Evolutionary conservation across 139 green algal genomes (phyloP).

Genomic region (Chlorella sp.): DNA sequence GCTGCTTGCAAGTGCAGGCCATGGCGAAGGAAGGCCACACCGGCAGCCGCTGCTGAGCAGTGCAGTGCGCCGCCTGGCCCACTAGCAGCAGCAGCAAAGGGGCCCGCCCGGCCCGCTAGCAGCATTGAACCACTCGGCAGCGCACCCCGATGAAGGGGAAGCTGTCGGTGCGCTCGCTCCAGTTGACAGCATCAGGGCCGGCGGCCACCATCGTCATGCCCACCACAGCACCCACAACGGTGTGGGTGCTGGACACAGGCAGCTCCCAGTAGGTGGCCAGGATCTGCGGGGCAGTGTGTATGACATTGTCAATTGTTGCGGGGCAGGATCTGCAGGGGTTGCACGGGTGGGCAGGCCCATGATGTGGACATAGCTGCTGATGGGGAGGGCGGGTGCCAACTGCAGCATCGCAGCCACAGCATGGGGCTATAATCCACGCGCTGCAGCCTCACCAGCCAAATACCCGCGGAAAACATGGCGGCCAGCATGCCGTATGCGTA

Average conservation of each 20-base stretch:
- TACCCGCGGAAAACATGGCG: constrained; percentile 48
- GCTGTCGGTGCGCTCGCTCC: constrained; percentile 23
- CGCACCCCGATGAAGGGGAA: constrained; percentile 36
- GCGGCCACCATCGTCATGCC: constrained; percentile 46
- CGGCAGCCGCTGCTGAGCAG: too few species aligned
- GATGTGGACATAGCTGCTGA: not conserved
- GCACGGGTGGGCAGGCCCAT: not conserved
- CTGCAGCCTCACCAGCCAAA: constrained; percentile 66
- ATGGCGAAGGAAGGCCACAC: too few species aligned
- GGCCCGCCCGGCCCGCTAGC: too few species aligned
- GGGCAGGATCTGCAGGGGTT: not conserved
- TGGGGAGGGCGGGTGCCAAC: not conserved
- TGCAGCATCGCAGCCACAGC: too few species aligned
- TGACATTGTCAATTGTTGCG: too few species aligned
- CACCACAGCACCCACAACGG: constrained; percentile 50
- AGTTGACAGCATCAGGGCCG: constrained; percentile 34
- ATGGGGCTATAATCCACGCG: too few species aligned
- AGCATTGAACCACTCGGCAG: too few species aligned
- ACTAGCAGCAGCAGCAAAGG: too few species aligned
- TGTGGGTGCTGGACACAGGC: constrained; percentile 56
- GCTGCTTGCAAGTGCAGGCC: too few species aligned
- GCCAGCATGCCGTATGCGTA: not conserved
- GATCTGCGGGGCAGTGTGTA: not conserved
- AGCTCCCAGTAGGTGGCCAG: constrained; percentile 52
- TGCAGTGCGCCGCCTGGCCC: too few species aligned